A percentile compares a stretch with the other conserved stretches of the same genome.
phyloP scores from a whole-genome alignment of 805 yeast species.

The Candida nitratophila region DNA sequence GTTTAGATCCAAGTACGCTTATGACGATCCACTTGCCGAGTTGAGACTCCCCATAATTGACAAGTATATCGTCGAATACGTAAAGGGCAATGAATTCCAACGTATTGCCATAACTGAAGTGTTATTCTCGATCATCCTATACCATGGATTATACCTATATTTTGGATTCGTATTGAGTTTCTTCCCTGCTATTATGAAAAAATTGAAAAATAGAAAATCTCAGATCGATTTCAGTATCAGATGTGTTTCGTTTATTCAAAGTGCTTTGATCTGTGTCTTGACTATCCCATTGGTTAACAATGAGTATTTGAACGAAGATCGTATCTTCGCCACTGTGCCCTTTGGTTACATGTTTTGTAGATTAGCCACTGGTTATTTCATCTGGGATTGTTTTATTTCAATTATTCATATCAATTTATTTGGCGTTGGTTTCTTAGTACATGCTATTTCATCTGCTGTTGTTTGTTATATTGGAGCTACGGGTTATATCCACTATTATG shows the following conservation, averaged over 20 bases:
- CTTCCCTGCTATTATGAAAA: constrained; percentile 10
- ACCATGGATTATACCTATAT: constrained; percentile 20
- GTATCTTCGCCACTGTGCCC: constrained; percentile 27
- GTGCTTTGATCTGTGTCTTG: constrained; percentile 21
- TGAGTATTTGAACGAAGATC: constrained; percentile 19
- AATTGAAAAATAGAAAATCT: constrained; percentile 12
- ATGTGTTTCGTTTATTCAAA: constrained; percentile 27
- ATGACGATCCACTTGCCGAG: constrained; percentile 17
- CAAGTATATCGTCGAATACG: constrained; percentile 8
- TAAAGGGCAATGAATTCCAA: constrained; percentile 11
- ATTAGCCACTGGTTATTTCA: constrained; percentile 27
- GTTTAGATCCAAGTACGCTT: constrained; percentile 10
- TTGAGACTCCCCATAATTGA: constrained; percentile 13
- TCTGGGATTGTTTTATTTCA: constrained; percentile 29
- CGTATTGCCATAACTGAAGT: constrained; percentile 18
- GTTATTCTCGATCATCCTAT: constrained; percentile 18
- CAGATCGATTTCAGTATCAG: constrained; percentile 25
- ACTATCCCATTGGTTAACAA: constrained; percentile 25
- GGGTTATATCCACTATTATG: constrained; percentile 25
- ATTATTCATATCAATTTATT: constrained; percentile 19
- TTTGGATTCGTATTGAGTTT: constrained; percentile 16
- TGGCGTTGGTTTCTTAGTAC: constrained; percentile 29
- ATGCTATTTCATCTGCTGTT: constrained; percentile 27
- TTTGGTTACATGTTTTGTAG: constrained; percentile 22
- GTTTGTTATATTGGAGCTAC: constrained; percentile 21